Base-by-base conservation (phyloP, 2,329 filamentous ascomycete genomes). In the Aspergillus novofumigatus region DNA sequence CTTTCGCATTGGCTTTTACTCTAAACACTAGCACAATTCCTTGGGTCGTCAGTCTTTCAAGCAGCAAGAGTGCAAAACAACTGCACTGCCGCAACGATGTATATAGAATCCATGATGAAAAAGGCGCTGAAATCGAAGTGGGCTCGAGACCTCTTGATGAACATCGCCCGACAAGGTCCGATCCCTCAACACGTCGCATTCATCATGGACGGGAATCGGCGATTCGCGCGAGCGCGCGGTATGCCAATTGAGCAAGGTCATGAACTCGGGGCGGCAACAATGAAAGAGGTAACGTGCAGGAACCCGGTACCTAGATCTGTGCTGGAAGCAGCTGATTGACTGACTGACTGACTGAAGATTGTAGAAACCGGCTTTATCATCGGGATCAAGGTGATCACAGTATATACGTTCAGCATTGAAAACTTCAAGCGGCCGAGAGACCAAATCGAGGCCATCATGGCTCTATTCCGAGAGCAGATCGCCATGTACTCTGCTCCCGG, bases 141-240 rank as follows among this genome's bases (percentile, higher is more conserved):
- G 32, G 14, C 11, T 35, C 32, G 32, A 35, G 32, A 6, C 32
- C 32, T 35, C 0, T 5, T 35, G 32, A 35, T 35, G 4, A 17
- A 44, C 35, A 21, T 54, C 0, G 6, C 56, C 8, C 28, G 38
- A 6, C 28, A 56, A 51, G 59, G 59, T 11, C 59, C 56, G 3
- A 53, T 60, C 25, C 59, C 59, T 29, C 23, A 48, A 20, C 52
- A 62, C 50, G 38, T 62, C 10, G 59, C 55, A 4, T 49, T 61
- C 41, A 56, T 59, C 28, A 59, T 61, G 59, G 59, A 62, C 21
- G 59, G 59, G 9, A 62, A 61, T 23, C 55, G 59, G n/a, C 59
- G 52, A 6, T 61, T 58, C 20, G 59, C 59, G 32, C 53, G 42
- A 29, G 21, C 38, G 3, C 35, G 51, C 11, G 7, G 23, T 11